These are phyloP conservation scores for Pseudognaphalium luteoalbum DNA, from an alignment of 129 eudicot species.

Conservation along the genomic window DNA sequence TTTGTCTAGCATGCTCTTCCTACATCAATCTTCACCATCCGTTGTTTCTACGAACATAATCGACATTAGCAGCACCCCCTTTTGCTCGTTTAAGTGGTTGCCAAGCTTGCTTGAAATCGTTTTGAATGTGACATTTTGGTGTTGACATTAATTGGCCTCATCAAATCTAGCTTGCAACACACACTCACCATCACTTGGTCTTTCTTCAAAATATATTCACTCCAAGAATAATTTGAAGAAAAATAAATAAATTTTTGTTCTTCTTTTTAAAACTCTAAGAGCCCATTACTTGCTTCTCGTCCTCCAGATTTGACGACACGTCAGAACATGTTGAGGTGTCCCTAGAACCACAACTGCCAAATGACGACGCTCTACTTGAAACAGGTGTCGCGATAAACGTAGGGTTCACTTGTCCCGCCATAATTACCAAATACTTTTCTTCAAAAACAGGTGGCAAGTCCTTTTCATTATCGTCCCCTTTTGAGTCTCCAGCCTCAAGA, in stretches of 20 bases:
- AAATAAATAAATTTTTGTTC: background rate
- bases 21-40: background rate
- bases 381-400: constrained; percentile 66
- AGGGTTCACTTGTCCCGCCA: constrained; percentile 75
- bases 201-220: background rate
- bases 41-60: background rate
- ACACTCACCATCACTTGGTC: constrained; percentile 9
- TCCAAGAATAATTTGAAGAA: background rate
- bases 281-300: background rate
- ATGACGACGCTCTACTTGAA: constrained; percentile 21
- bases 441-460: constrained; percentile 40
- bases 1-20: background rate
- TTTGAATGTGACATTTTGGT: background rate
- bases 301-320: constrained; percentile 4
- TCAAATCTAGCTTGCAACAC: background rate
- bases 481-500: constrained; percentile 41
- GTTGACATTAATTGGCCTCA: background rate
- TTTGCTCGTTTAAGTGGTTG: background rate
- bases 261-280: background rate
- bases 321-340: constrained; percentile 15
- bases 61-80: background rate
- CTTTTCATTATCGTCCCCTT: constrained; percentile 28
- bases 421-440: constrained; percentile 63
- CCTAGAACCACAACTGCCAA: constrained; percentile 30
- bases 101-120: background rate